These are phyloP conservation scores for Peterozyma toletana DNA, from an alignment of 805 yeast genomes.

Conservation along the genomic window DNA sequence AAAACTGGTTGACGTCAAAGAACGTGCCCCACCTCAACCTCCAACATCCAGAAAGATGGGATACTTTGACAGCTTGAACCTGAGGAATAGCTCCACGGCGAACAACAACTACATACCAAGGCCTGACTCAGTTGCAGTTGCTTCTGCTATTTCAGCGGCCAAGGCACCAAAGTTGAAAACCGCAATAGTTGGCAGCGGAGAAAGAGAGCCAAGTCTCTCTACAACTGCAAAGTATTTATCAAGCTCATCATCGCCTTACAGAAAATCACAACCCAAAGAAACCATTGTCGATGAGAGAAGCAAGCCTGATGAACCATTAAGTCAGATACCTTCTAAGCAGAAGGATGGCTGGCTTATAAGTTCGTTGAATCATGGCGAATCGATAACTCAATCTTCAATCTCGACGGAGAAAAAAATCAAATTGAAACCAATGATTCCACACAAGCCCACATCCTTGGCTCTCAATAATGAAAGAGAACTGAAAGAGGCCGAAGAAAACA, in stretches of 20 bases:
- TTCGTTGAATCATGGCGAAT: slow-evolving; percentile 1
- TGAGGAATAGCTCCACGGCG: neutral
- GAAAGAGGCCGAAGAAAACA: neutral
- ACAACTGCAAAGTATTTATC: slow-evolving; percentile 9
- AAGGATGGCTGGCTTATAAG: slow-evolving; percentile 6
- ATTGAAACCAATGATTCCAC: slow-evolving; percentile 6
- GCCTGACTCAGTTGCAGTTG: slow-evolving; percentile 11
- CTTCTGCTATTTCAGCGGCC: slow-evolving; percentile 17
- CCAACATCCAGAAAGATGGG: neutral
- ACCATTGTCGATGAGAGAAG: neutral
- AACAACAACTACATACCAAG: slow-evolving; percentile 9
- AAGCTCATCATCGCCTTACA: neutral
- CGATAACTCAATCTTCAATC: neutral
- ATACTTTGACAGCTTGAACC: neutral
- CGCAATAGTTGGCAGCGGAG: slow-evolving; percentile 10
- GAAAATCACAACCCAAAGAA: neutral
- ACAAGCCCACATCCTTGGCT: slow-evolving; percentile 5
- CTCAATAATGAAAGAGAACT: neutral
- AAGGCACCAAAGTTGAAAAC: slow-evolving; percentile 14
- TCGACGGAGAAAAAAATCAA: slow-evolving; percentile 1
- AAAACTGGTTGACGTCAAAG: neutral
- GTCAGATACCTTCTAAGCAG: neutral
- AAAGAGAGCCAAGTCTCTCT: slow-evolving; percentile 9
- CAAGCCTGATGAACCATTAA: neutral
- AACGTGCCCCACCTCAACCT: neutral